Evolutionary conservation across 495 filamentous ascomycete genomes (phyloP).

Genomic region (Hamigera avellanea): DNA sequence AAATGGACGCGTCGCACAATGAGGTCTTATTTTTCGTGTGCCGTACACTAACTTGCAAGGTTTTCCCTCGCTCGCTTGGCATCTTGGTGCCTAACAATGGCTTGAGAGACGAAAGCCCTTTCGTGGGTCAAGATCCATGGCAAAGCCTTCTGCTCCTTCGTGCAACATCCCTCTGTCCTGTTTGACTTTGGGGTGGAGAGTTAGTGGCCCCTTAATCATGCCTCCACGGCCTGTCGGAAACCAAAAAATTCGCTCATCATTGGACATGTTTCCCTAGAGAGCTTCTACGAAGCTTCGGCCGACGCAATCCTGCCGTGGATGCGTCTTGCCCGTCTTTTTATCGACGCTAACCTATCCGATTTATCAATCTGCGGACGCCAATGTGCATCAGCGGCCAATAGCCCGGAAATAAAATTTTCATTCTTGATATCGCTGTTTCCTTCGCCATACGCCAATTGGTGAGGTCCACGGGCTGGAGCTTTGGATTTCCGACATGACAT

Average conservation of each 20-base stretch:
- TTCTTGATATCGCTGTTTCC: no score
- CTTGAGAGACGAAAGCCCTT: no score
- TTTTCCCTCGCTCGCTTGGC: background rate
- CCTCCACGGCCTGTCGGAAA: background rate
- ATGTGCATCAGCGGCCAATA: no score
- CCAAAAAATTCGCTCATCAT: background rate
- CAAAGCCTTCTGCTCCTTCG: background rate
- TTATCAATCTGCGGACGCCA: no score
- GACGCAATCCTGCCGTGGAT: background rate
- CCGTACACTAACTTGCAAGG: background rate
- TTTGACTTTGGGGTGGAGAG: background rate
- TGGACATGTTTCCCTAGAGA: background rate
- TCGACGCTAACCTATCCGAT: no score
- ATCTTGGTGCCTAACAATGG: background rate
- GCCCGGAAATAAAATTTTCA: no score
- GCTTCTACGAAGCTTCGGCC: background rate
- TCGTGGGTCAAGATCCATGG: background rate
- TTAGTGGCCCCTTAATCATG: background rate
- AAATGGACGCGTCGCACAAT: constrained; percentile 8
- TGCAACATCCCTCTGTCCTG: background rate
- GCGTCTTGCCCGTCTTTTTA: no score
- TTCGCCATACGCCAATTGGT: no score
- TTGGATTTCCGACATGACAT: no score
- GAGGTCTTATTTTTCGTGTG: no score
- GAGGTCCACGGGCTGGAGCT: no score